Evolutionary conservation across 768 basidiomycete genomes (phyloP).

Genomic region (Leccinum pellstonianum): DNA sequence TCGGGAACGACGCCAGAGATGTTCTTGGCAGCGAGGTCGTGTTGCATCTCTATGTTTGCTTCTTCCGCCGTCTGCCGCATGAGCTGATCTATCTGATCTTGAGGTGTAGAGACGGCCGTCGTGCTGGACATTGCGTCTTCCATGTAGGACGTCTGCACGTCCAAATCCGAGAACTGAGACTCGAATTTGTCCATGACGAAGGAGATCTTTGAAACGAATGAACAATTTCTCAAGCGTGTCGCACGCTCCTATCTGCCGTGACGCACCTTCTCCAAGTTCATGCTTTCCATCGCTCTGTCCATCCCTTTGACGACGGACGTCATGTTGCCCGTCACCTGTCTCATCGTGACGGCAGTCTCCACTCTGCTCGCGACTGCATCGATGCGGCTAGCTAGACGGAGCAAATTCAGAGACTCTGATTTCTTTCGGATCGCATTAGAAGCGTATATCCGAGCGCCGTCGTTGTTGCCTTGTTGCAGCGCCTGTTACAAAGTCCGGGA

Average conservation of each 20-base stretch:
- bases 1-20: constrained; percentile 56
- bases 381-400: constrained; percentile 86
- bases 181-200: constrained; percentile 99
- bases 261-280: constrained; percentile 95
- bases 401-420: constrained; percentile 87
- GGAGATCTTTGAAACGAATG: constrained; percentile 66
- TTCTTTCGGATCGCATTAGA: constrained; percentile 99
- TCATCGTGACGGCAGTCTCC: constrained; percentile 98
- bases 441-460: constrained; percentile 97
- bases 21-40: constrained; percentile 75
- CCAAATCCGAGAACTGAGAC: constrained; percentile 91
- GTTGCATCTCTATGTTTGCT: constrained; percentile 91
- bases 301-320: constrained; percentile 94
- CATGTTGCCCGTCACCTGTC: constrained; percentile 95
- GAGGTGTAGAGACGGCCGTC: constrained; percentile 89
- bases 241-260: not conserved
- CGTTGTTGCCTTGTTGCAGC: constrained; percentile 92
- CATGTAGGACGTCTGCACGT: constrained; percentile 98
- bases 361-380: constrained; percentile 97
- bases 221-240: not conserved
- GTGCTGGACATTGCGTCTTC: constrained; percentile 94
- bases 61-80: constrained; percentile 96
- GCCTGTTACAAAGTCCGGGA: constrained; percentile 54
- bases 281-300: constrained; percentile 99
- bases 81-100: constrained; percentile 93